Percentiles rank a stretch among this genome's conserved stretches.
Evolutionary conservation across 495 filamentous ascomycete species (phyloP).

Genomic region (Penicillium arizonense): DNA sequence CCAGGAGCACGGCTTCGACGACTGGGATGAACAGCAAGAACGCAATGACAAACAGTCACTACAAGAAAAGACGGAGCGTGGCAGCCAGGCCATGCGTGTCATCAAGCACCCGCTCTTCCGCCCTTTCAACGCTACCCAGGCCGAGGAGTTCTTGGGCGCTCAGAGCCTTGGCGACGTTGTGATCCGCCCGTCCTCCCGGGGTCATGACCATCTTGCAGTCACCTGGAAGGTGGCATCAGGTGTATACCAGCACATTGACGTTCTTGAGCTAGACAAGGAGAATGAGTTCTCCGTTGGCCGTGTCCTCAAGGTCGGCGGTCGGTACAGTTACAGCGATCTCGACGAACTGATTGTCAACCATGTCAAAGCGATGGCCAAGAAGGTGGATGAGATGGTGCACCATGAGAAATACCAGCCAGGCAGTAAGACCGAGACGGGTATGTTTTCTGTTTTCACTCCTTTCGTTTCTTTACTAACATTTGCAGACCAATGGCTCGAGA

Average conservation of each 20-base stretch:
- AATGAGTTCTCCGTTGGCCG: slow-evolving; percentile 91
- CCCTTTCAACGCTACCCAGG: slow-evolving; percentile 88
- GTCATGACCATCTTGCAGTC: slow-evolving; percentile 88
- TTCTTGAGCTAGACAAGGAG: slow-evolving; percentile 93
- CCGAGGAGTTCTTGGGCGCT: slow-evolving; percentile 87
- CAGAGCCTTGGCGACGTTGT: slow-evolving; percentile 85
- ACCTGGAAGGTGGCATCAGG: slow-evolving; percentile 98
- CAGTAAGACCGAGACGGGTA: slow-evolving; percentile 81
- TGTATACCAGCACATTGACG: slow-evolving; percentile 95
- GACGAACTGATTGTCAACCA: slow-evolving; percentile 97
- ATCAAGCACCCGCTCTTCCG: slow-evolving; percentile 96
- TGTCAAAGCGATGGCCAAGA: slow-evolving; percentile 95
- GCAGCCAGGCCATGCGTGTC: slow-evolving; percentile 82
- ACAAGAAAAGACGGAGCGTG: slow-evolving; percentile 75
- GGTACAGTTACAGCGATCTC: slow-evolving; percentile 89
- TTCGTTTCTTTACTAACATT: slow-evolving; percentile 28
- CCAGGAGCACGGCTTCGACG: slow-evolving; percentile 66
- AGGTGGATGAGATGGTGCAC: slow-evolving; percentile 92
- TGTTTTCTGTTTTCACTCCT: slow-evolving; percentile 28
- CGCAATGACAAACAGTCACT: slow-evolving; percentile 72
- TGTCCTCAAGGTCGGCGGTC: slow-evolving; percentile 76
- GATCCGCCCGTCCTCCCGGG: slow-evolving; percentile 91
- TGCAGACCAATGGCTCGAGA: slow-evolving; percentile 89
- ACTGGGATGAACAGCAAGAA: slow-evolving; percentile 86
- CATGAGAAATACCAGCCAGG: slow-evolving; percentile 87